These are phyloP conservation scores for Plicaturopsis crispa DNA, from an alignment of 768 basidiomycete species.

Conservation along the genomic window DNA sequence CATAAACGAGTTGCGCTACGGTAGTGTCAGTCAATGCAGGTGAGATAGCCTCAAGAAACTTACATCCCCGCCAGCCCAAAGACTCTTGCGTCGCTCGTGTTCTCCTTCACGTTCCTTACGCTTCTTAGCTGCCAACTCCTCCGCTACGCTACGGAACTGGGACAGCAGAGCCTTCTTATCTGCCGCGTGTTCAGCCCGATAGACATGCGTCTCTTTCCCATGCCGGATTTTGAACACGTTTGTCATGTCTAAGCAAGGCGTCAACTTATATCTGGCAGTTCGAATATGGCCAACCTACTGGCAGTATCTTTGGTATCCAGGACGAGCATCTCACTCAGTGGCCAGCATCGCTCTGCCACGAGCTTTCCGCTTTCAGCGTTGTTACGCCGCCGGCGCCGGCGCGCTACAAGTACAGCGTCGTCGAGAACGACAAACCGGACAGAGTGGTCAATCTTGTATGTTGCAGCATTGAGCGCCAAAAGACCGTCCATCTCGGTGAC, in stretches of 20 bases:
- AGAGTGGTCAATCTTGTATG: slow-evolving; percentile 84
- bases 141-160: slow-evolving; percentile 87
- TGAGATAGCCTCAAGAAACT: slow-evolving; percentile 9
- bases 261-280: slow-evolving; percentile 2
- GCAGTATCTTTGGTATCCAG: slow-evolving; percentile 94
- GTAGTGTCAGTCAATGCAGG: neutral
- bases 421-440: slow-evolving; percentile 89
- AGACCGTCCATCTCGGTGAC: slow-evolving; percentile 81
- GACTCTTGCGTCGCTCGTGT: slow-evolving; percentile 78
- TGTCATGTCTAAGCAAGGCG: slow-evolving; percentile 51
- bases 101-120: slow-evolving; percentile 93
- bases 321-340: slow-evolving; percentile 88
- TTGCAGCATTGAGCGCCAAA: slow-evolving; percentile 83
- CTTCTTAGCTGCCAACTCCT: slow-evolving; percentile 81
- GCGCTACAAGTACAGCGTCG: slow-evolving; percentile 85
- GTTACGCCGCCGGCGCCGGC: slow-evolving; percentile 57
- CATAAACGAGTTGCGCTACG: neutral
- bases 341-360: slow-evolving; percentile 92
- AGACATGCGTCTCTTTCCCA: slow-evolving; percentile 92
- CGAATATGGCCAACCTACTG: slow-evolving; percentile 41
- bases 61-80: slow-evolving; percentile 48
- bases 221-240: slow-evolving; percentile 95
- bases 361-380: slow-evolving; percentile 64
- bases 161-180: slow-evolving; percentile 85
- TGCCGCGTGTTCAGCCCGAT: slow-evolving; percentile 69